phyloP scores from a whole-genome alignment of 768 basidiomycete genomes.

The Russula dissimulans region DNA sequence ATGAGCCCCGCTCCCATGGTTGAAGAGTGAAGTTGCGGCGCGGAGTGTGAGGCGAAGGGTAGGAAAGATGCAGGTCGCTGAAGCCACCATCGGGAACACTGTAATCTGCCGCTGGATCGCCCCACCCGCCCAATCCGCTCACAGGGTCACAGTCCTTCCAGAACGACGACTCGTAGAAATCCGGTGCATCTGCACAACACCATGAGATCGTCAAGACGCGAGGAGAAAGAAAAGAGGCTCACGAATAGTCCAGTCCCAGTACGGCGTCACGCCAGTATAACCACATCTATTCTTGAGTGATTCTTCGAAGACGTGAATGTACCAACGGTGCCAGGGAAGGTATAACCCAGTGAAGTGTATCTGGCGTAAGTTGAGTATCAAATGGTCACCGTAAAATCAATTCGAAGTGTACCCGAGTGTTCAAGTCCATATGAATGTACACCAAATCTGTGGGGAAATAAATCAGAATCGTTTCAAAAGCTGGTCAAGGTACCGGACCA shows the following conservation, averaged over 20 bases:
- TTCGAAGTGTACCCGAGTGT: constrained; percentile 11
- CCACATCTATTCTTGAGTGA: constrained; percentile 22
- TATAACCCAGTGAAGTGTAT: constrained; percentile 23
- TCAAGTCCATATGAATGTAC: constrained; percentile 25
- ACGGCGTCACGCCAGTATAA: constrained; percentile 21
- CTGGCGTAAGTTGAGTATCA: not conserved
- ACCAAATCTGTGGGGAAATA: constrained; percentile 16
- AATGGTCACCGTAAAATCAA: not conserved
- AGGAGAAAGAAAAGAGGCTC: not conserved
- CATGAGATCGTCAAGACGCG: not conserved
- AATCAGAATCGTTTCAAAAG: not conserved
- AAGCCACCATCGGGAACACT: constrained; percentile 26
- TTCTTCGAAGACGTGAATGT: constrained; percentile 18
- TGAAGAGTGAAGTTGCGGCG: constrained; percentile 29
- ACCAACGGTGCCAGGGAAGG: constrained; percentile 26
- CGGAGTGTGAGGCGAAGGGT: constrained; percentile 28
- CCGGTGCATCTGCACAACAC: constrained; percentile 16
- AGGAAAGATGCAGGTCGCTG: constrained; percentile 24
- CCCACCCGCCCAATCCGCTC: constrained; percentile 25
- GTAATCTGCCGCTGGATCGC: constrained; percentile 20
- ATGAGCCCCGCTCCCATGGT: constrained; percentile 20
- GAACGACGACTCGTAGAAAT: constrained; percentile 20
- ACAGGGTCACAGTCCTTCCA: constrained; percentile 21
- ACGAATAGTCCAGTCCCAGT: constrained; percentile 27
- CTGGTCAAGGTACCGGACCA: not conserved